Evolutionary conservation across 352 stramenopile genomes (phyloP).

Genomic region (Phytophthora foliorum): DNA sequence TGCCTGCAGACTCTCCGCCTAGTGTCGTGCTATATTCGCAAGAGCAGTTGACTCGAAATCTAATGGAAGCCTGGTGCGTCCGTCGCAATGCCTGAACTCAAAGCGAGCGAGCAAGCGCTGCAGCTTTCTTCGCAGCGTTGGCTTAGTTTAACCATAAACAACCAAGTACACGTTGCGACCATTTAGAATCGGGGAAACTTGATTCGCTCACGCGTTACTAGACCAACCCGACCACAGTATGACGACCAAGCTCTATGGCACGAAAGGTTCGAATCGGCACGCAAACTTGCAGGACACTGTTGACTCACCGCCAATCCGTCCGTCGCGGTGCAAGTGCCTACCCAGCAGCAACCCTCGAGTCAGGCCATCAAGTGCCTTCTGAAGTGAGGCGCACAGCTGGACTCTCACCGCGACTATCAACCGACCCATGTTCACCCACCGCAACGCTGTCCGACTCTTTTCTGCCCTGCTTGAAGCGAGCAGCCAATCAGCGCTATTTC

Average conservation of each 20-base stretch:
- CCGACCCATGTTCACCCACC: conserved; percentile 8
- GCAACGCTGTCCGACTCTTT: conserved; percentile 25
- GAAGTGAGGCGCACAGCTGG: background rate
- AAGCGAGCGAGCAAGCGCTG: background rate
- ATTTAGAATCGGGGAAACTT: background rate
- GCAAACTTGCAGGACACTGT: too few species aligned
- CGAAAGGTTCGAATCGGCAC: background rate
- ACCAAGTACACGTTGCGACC: background rate
- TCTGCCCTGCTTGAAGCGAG: conserved; percentile 23
- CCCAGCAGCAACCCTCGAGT: conserved; percentile 24
- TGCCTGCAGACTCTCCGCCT: background rate
- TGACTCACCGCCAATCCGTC: conserved; percentile 33
- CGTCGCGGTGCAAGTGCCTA: conserved; percentile 16
- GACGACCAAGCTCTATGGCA: conserved; percentile 25
- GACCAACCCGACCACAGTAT: conserved; percentile 20
- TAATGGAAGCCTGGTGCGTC: background rate
- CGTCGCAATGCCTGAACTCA: background rate
- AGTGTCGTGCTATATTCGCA: background rate
- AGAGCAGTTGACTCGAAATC: background rate
- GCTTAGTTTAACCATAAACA: background rate
- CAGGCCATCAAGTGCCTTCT: background rate
- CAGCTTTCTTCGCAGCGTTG: background rate
- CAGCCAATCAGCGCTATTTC: conserved; percentile 23
- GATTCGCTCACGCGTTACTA: background rate
- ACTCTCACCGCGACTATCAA: conserved; percentile 25